Evolutionary conservation across 2,329 filamentous ascomycete species (phyloP).

Genomic region (Colletotrichum noveboracense): DNA sequence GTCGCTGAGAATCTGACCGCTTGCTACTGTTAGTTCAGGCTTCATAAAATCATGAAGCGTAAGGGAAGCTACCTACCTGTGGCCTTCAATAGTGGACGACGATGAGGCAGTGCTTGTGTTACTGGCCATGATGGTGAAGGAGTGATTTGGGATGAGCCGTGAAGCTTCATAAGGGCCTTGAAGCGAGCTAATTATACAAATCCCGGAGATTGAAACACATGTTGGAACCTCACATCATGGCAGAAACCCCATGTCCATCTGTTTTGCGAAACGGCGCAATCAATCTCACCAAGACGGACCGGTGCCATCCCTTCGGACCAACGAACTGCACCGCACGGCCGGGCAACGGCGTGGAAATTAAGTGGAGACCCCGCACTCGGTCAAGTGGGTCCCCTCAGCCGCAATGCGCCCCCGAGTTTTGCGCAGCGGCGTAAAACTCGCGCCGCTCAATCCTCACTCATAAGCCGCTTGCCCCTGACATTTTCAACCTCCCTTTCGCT

Average conservation of each 20-base stretch:
- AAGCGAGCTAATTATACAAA: background rate
- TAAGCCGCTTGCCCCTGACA: background rate
- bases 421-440: slow-evolving; percentile 13
- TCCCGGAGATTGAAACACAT: rapidly evolving
- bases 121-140: background rate
- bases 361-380: background rate
- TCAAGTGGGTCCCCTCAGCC: background rate
- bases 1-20: background rate
- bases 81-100: background rate
- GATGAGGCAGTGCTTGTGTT: background rate
- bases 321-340: background rate
- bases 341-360: background rate
- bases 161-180: background rate
- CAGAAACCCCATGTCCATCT: background rate
- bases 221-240: rapidly evolving
- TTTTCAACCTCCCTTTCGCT: background rate
- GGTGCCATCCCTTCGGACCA: background rate
- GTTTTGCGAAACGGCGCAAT: background rate
- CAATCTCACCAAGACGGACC: background rate
- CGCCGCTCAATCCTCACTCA: background rate
- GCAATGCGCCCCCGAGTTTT: slow-evolving; percentile 7
- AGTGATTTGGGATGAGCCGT: background rate
- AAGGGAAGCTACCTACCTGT: background rate
- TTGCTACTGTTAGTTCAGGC: background rate
- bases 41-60: background rate